Evolutionary conservation across 192 early-diverging fungal species (phyloP).

Genomic region (Linnemannia schmuckeri): DNA sequence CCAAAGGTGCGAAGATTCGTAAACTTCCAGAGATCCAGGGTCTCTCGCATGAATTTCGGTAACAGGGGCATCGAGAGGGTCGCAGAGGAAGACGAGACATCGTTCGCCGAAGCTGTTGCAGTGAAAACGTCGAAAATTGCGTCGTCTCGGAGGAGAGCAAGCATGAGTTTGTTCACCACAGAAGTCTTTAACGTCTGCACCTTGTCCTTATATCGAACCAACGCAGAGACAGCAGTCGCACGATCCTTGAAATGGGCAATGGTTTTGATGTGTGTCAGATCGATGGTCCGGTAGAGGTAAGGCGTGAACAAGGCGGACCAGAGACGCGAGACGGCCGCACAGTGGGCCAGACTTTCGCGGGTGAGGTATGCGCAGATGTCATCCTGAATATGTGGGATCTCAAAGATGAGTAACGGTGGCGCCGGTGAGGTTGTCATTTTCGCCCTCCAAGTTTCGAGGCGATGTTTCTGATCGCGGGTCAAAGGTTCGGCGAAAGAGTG

Average conservation of each 20-base stretch:
- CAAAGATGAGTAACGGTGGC: constrained; percentile 10
- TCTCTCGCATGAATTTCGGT: background rate
- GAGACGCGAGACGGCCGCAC: background rate
- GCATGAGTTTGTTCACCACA: background rate
- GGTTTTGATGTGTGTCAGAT: background rate
- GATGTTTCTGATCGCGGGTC: no score
- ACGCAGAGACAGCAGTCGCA: background rate
- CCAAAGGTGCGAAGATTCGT: background rate
- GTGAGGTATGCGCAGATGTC: constrained; percentile 5
- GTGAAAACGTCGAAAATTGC: background rate
- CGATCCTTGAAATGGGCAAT: background rate
- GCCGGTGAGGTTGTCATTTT: background rate
- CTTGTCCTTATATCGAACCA: background rate
- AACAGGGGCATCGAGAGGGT: background rate
- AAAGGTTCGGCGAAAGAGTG: no score
- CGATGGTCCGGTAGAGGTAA: background rate
- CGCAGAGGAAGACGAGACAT: background rate
- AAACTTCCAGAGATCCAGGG: background rate
- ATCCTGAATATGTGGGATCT: constrained; percentile 22
- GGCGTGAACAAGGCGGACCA: constrained; percentile 1
- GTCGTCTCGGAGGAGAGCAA: background rate
- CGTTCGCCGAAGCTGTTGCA: background rate
- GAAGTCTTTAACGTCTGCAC: background rate
- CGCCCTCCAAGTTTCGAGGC: no score
- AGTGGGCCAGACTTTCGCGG: background rate